Evolutionary conservation across 129 eudicot species (phyloP), one percentile per base, ranked within the genome.

Genomic region (Centrapalus pauciflorus): DNA sequence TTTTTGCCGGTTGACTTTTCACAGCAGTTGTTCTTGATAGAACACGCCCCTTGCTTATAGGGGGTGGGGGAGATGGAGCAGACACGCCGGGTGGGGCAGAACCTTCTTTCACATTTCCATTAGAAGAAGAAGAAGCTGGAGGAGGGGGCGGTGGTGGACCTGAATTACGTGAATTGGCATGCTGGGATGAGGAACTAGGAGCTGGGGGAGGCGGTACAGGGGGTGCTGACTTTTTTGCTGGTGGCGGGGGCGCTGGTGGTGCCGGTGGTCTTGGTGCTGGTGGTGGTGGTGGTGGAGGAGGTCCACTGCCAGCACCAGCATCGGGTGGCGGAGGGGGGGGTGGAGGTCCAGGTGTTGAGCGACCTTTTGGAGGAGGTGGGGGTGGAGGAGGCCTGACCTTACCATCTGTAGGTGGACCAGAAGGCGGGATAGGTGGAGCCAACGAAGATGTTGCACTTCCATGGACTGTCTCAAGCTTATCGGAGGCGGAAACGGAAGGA

Each of bases 1-100:
- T 87, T 75, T 85, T 88, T 27, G 69, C 28, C 29, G 85, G 96
- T 59, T 74, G 76, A 65, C 16, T 63, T 65, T 67, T 85, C 41
- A 77, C 71, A 45, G 79, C 66, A 7, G 38, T 7, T 24, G 86
- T 51, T 69, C 96, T 90, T 55, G 97, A 67, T 27, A 63, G 58
- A 43, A 61, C 24, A 40, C 81, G 80, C 51, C 86, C 88, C 48
- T 77, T 85, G 34, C 65, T 41, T 21, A 52, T 51, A 32, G 87
- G 76, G 61, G 87, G 92, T 9, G 79, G 79, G 10, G 74, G 73
- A 55, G 67, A 12, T 56, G 63, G 64, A 58, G 95, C 52, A 29
- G 64, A 33, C 37, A 57, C 64, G 30, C 26, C 34, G 43, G 60
- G 43, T 7, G 43, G 43, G 41, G 21, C 78, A 12, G 71, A 34